These are phyloP conservation scores for Encephalitozoon hellem DNA, from an alignment of 371 early-diverging fungal species.

Conservation along the genomic window DNA sequence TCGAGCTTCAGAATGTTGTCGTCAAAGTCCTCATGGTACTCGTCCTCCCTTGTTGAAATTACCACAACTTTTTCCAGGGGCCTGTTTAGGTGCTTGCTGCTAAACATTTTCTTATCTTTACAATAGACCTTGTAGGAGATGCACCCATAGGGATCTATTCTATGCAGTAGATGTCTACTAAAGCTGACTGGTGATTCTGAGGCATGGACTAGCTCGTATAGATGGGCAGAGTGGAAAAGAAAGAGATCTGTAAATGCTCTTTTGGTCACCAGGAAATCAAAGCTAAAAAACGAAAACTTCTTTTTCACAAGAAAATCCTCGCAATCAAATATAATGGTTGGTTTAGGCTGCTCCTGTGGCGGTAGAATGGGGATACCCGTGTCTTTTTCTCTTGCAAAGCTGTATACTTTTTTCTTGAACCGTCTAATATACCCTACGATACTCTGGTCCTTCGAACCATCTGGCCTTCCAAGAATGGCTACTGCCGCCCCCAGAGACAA, in stretches of 20 bases:
- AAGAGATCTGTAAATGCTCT: slow-evolving; percentile 22
- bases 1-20: neutral
- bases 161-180: neutral
- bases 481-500: neutral
- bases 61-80: neutral
- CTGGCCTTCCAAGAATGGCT: neutral
- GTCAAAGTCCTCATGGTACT: neutral
- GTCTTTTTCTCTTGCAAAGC: neutral
- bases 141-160: slow-evolving; percentile 22
- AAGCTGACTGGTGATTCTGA: neutral
- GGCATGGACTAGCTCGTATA: slow-evolving; percentile 26
- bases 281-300: slow-evolving; percentile 7
- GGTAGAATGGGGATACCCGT: neutral
- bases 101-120: slow-evolving; percentile 12
- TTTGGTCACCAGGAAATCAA: neutral
- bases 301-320: neutral
- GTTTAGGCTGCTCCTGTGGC: neutral
- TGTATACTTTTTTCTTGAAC: neutral
- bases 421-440: neutral
- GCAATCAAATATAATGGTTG: slow-evolving; percentile 14
- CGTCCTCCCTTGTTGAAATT: neutral
- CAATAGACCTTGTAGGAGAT: slow-evolving; percentile 12
- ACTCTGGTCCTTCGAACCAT: neutral
- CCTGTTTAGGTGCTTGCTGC: slow-evolving; percentile 4
- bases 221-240: slow-evolving; percentile 23